These are phyloP conservation scores for Euphorbia tirucalli DNA, from an alignment of 345 rosid species.

Conservation along the genomic window DNA sequence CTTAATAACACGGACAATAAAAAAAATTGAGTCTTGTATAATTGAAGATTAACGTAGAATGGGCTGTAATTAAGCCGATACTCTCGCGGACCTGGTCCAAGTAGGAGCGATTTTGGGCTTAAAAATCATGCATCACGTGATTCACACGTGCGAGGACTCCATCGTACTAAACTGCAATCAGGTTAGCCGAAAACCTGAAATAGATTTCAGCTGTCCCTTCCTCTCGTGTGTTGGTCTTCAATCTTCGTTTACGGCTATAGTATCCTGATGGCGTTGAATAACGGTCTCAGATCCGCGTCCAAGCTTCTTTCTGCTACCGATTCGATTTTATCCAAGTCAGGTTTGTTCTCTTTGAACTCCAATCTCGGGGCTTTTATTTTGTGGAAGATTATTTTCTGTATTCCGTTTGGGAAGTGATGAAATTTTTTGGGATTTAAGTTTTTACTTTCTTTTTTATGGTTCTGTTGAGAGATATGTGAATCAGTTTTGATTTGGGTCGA, in stretches of 20 bases:
- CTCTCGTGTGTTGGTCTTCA: too few relatives aligned
- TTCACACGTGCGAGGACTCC: not conserved
- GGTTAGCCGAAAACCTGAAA: not conserved
- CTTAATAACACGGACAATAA: too few relatives aligned
- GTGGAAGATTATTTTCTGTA: too few relatives aligned
- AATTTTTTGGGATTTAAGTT: not conserved
- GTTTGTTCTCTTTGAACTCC: conserved; percentile 27
- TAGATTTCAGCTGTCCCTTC: rapidly evolving
- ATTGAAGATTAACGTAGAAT: not conserved
- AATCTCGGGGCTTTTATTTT: too few relatives aligned
- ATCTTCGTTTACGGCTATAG: not conserved
- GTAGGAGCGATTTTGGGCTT: not conserved
- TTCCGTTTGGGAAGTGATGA: not conserved
- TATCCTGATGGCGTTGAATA: conserved; percentile 59
- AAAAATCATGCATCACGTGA: not conserved
- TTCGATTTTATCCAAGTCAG: conserved; percentile 54
- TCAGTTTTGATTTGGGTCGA: not conserved
- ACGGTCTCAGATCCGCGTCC: conserved; percentile 64
- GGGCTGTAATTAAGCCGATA: not conserved
- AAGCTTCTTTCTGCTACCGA: conserved; percentile 58
- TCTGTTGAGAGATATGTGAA: too few relatives aligned
- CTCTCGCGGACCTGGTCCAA: not conserved
- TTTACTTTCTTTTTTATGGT: not conserved
- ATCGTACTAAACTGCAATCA: not conserved
- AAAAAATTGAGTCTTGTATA: not conserved